phyloP scores from a whole-genome alignment of 495 filamentous ascomycete genomes.

The Hyaloscypha variabilis region DNA sequence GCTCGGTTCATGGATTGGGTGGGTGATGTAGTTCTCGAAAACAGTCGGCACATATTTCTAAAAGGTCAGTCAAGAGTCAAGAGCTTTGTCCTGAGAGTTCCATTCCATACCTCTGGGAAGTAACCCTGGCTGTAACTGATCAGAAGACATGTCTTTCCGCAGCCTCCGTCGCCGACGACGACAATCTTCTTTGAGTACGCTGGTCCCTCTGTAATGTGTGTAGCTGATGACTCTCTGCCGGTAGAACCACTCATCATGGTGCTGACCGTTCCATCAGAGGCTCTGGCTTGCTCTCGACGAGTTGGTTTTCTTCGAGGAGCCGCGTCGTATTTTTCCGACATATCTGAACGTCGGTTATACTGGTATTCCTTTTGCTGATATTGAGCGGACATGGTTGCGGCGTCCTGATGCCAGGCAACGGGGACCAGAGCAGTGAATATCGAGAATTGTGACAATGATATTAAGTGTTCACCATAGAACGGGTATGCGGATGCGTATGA shows the following conservation, averaged over 20 bases:
- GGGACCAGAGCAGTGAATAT: slow-evolving; percentile 4
- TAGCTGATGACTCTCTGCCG: slow-evolving; percentile 72
- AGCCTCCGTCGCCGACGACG: slow-evolving; percentile 96
- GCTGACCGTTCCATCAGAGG: slow-evolving; percentile 70
- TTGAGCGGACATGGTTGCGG: slow-evolving; percentile 45
- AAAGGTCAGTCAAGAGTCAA: slow-evolving; percentile 14
- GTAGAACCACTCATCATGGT: slow-evolving; percentile 72
- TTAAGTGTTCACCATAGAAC: slow-evolving; percentile 11
- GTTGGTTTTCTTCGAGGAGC: slow-evolving; percentile 44
- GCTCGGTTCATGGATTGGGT: slow-evolving; percentile 80
- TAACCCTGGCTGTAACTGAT: slow-evolving; percentile 98
- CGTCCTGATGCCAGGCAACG: background rate
- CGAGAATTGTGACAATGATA: background rate
- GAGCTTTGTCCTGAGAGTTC: slow-evolving; percentile 21
- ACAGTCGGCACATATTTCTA: slow-evolving; percentile 99
- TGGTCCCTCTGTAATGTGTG: slow-evolving; percentile 83
- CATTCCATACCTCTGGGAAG: slow-evolving; percentile 84
- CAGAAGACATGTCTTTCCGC: slow-evolving; percentile 96
- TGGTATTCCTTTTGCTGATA: slow-evolving; percentile 51
- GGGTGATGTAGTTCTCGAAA: slow-evolving; percentile 99
- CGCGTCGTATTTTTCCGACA: slow-evolving; percentile 46
- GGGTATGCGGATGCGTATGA: background rate
- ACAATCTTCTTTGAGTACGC: slow-evolving; percentile 98
- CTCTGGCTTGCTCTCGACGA: slow-evolving; percentile 51
- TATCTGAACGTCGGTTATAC: slow-evolving; percentile 50